Conservation (phyloP, 805 yeast species). For the Lachancea sp. region DNA sequence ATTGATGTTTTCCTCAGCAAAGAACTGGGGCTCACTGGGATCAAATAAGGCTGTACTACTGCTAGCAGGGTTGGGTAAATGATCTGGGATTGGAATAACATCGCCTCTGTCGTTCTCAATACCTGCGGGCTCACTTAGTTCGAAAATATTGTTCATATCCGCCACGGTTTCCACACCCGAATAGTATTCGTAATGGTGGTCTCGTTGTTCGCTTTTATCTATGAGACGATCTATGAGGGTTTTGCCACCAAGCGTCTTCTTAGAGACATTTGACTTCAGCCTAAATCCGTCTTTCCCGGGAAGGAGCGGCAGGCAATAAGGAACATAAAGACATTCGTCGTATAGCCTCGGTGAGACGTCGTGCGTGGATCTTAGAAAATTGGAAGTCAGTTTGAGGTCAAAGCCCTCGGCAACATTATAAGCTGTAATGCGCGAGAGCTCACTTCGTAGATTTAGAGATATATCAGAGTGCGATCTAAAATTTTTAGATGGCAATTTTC, state of each 20-base stretch:
- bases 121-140: constrained; percentile 27
- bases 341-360: constrained; percentile 80
- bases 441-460: constrained; percentile 19
- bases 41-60: constrained; percentile 54
- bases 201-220: constrained; percentile 75
- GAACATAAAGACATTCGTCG: constrained; percentile 90
- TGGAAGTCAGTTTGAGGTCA: constrained; percentile 53
- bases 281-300: constrained; percentile 80
- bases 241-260: constrained; percentile 36
- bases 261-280: constrained; percentile 55
- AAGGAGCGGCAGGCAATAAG: constrained; percentile 76
- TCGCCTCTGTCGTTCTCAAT: constrained; percentile 17
- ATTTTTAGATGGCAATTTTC: constrained; percentile 28
- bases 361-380: constrained; percentile 63
- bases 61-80: constrained; percentile 20
- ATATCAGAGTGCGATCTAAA: constrained; percentile 44
- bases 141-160: constrained; percentile 43
- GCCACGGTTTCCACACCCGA: constrained; percentile 64
- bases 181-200: constrained; percentile 87
- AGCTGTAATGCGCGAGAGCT: constrained; percentile 82
- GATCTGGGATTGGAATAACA: constrained; percentile 21
- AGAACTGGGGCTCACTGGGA: constrained; percentile 90
- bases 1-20: constrained; percentile 42
- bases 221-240: constrained; percentile 67
- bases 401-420: constrained; percentile 84